These are phyloP conservation scores for Exophiala dermatitidis DNA, from an alignment of 2,329 filamentous ascomycete genomes.

Conservation along the genomic window DNA sequence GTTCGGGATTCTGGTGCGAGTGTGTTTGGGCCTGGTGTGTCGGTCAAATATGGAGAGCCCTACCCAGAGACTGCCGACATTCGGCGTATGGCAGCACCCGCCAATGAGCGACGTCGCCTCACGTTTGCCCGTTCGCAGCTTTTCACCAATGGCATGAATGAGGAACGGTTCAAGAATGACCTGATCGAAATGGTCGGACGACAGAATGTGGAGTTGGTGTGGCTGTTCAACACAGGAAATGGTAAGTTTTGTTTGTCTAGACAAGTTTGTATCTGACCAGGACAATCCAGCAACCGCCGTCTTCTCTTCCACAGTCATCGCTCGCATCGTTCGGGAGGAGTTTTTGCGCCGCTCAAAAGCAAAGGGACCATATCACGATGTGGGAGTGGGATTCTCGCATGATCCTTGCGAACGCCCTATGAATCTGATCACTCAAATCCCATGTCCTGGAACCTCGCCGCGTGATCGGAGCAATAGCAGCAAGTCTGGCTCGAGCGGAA, in stretches of 20 bases:
- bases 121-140: constrained; percentile 37
- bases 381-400: constrained; percentile 34
- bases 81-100: constrained; percentile 32
- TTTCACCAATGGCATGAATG: constrained; percentile 32
- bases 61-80: constrained; percentile 33
- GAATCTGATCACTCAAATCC: constrained; percentile 29
- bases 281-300: constrained; percentile 33
- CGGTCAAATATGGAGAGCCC: constrained; percentile 29
- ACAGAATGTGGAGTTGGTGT: constrained; percentile 36
- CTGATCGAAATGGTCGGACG: constrained; percentile 31
- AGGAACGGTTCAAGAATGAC: constrained; percentile 33
- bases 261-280: constrained; percentile 1
- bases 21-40: constrained; percentile 32
- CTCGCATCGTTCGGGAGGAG: constrained; percentile 32
- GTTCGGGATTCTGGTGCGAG: constrained; percentile 29
- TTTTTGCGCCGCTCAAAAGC: constrained; percentile 30
- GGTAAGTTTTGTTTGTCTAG: constrained; percentile 29
- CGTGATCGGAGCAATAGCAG: constrained; percentile 20
- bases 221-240: constrained; percentile 39
- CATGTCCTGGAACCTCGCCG: constrained; percentile 8
- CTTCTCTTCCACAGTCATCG: constrained; percentile 34
- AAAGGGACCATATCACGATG: constrained; percentile 30
- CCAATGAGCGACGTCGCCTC: constrained; percentile 36
- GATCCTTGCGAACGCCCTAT: constrained; percentile 38
- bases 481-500: constrained; percentile 16